phyloP scores from a whole-genome alignment of 257 asterid genomes.

The Euphrasia confusa region DNA sequence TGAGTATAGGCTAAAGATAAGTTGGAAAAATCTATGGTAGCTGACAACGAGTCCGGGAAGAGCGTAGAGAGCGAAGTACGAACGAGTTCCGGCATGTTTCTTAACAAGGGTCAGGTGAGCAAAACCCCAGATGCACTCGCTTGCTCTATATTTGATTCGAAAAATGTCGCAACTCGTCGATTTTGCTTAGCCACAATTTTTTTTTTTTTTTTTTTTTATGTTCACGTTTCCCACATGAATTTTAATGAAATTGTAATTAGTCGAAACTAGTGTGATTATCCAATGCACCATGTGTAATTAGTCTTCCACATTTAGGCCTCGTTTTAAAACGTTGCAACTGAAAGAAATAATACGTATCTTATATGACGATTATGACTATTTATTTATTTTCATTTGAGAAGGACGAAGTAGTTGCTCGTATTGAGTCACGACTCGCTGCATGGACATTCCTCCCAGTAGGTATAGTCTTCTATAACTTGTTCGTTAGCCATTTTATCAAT shows the following conservation, averaged over 20 bases:
- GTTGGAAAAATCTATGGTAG: slow-evolving; percentile 93
- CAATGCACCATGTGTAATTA: not conserved
- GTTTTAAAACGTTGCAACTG: too few species aligned
- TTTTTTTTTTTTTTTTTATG: not conserved
- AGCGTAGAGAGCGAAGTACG: slow-evolving; percentile 83
- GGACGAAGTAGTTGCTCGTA: slow-evolving; percentile 59
- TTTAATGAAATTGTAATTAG: not conserved
- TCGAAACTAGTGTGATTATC: not conserved
- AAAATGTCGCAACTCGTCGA: not conserved
- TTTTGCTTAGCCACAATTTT: not conserved
- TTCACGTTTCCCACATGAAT: not conserved
- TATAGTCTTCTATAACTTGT: slow-evolving; percentile 25
- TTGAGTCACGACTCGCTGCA: slow-evolving; percentile 76
- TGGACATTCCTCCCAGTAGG: slow-evolving; percentile 96
- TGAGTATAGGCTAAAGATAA: slow-evolving; percentile 68
- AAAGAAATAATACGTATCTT: not conserved
- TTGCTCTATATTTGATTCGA: slow-evolving; percentile 6
- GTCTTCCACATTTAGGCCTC: too few species aligned
- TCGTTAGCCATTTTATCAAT: not conserved
- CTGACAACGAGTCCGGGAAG: slow-evolving; percentile 84
- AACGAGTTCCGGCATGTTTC: slow-evolving; percentile 92
- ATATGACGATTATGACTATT: not conserved
- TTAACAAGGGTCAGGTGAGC: slow-evolving; percentile 62
- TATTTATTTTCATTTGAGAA: slow-evolving; percentile 23
- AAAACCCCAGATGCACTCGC: not conserved